Percentiles rank a stretch among this genome's conserved stretches.
Conservation (phyloP, 441 rosid genomes). For the Mallotus repandus region DNA sequence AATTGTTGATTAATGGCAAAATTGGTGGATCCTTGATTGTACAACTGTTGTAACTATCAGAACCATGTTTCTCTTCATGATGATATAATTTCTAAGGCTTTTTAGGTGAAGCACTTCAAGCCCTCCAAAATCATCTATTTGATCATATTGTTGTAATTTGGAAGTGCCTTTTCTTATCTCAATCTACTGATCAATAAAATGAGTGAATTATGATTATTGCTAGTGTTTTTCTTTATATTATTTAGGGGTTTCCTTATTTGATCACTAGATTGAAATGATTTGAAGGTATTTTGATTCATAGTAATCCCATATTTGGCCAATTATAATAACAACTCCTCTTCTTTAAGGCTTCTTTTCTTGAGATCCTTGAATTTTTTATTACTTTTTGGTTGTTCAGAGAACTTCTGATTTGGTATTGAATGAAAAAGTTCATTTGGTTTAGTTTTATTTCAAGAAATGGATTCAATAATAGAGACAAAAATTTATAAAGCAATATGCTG, state of each 20-base stretch:
- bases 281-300: neutral
- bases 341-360: neutral
- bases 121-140: conserved; percentile 7
- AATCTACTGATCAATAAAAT: neutral
- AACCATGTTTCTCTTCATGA: conserved; percentile 83
- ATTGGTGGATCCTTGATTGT: conserved; percentile 66
- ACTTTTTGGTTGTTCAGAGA: too few relatives aligned
- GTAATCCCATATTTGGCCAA: neutral
- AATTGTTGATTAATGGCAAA: conserved; percentile 54
- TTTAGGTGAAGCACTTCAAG: conserved; percentile 62
- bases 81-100: conserved; percentile 85
- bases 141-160: neutral
- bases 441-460: too few relatives aligned
- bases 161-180: neutral
- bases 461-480: too few relatives aligned
- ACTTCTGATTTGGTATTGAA: neutral
- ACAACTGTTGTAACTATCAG: conserved; percentile 83
- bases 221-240: neutral
- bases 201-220: neutral
- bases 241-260: neutral
- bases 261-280: conserved; percentile 1
- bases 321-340: neutral
- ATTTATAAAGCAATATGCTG: too few relatives aligned
- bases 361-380: neutral
- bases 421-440: too few relatives aligned